Evolutionary conservation across 768 basidiomycete genomes (phyloP).

Genomic region (Leccinum arenicola): DNA sequence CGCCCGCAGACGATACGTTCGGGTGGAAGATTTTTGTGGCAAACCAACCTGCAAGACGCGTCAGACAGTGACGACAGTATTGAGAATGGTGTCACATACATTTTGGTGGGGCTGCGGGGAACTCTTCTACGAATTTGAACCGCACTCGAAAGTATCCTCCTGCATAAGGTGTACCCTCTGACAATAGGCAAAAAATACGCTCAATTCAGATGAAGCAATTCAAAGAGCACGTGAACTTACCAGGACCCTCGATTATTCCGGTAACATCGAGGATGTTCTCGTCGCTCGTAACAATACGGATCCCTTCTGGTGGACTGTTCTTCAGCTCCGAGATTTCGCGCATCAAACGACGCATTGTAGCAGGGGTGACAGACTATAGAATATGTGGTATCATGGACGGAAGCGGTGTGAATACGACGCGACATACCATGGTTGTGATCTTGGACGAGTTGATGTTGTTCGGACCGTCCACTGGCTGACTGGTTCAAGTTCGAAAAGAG

Average conservation of each 20-base stretch:
- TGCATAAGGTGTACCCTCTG: constrained; percentile 66
- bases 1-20: constrained; percentile 84
- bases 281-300: constrained; percentile 80
- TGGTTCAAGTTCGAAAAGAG: constrained; percentile 24
- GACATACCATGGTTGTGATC: constrained; percentile 25
- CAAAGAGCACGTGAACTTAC: constrained; percentile 41
- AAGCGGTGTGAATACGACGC: neutral
- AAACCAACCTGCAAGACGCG: constrained; percentile 65
- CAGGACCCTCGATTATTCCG: constrained; percentile 88
- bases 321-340: constrained; percentile 81
- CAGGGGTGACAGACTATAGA: constrained; percentile 41
- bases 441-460: constrained; percentile 8
- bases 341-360: constrained; percentile 81
- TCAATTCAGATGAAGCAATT: constrained; percentile 6
- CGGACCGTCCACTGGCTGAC: constrained; percentile 8
- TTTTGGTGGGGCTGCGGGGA: constrained; percentile 91
- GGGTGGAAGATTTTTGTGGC: constrained; percentile 96
- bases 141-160: constrained; percentile 72
- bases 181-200: constrained; percentile 4
- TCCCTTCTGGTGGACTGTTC: constrained; percentile 86
- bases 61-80: constrained; percentile 2
- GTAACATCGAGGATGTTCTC: constrained; percentile 87
- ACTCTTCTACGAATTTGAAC: constrained; percentile 92
- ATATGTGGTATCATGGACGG: neutral
- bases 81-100: constrained; percentile 44